These are phyloP conservation scores for Fusarium sambucinum DNA, from an alignment of 2,329 filamentous ascomycete genomes.

Conservation along the genomic window DNA sequence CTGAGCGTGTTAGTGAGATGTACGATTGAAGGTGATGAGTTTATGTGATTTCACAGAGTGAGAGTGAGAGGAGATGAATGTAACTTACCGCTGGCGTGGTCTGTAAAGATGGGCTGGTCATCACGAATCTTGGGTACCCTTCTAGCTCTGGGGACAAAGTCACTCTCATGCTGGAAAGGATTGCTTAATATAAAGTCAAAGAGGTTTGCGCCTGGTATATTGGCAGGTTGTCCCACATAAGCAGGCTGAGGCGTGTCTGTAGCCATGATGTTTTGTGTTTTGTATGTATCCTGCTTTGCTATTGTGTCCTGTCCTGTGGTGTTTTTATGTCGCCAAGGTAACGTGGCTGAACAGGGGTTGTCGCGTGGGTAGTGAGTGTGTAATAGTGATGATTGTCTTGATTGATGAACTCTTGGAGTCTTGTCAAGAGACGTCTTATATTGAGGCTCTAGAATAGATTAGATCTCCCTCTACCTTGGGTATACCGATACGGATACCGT, in stretches of 20 bases:
- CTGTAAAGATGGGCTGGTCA: slow-evolving; percentile 55
- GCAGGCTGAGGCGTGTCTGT: slow-evolving; percentile 21
- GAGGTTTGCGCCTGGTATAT: slow-evolving; percentile 45
- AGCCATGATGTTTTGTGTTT: slow-evolving; percentile 30
- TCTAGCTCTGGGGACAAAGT: slow-evolving; percentile 48
- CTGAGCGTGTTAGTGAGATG: slow-evolving; percentile 41
- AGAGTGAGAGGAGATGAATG: not conserved
- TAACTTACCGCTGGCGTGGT: slow-evolving; percentile 55
- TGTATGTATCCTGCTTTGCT: not conserved
- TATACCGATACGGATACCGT: slow-evolving; percentile 13
- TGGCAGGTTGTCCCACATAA: slow-evolving; percentile 36
- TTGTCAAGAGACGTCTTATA: slow-evolving; percentile 21
- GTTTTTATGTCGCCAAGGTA: slow-evolving; percentile 13
- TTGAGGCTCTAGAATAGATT: slow-evolving; percentile 19
- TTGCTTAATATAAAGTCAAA: slow-evolving; percentile 56
- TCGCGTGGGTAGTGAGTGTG: not conserved
- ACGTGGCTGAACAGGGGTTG: slow-evolving; percentile 19
- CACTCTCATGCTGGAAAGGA: slow-evolving; percentile 52
- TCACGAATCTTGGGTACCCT: slow-evolving; percentile 51
- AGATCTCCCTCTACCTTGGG: slow-evolving; percentile 14
- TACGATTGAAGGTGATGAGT: not conserved
- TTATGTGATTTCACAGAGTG: not conserved
- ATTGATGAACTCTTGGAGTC: not conserved
- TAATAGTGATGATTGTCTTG: not conserved
- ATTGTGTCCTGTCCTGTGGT: not conserved